Conservation (phyloP, 139 green algal genomes). For the Raphidocelis subcapitata region DNA sequence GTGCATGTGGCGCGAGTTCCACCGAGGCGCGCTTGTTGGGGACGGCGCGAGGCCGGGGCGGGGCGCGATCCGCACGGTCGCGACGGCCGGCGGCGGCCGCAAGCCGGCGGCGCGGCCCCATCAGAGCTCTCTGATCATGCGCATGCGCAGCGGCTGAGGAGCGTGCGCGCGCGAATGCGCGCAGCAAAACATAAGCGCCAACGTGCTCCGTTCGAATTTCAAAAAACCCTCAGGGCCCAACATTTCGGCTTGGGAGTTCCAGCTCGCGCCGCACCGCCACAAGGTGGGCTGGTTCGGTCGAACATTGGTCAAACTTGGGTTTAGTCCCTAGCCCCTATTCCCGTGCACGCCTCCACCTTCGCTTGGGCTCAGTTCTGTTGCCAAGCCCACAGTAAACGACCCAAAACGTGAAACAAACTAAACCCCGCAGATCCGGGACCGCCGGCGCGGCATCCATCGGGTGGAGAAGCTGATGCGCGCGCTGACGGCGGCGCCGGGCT, state of each 20-base stretch:
- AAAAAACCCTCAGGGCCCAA: not conserved
- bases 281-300: constrained; percentile 1
- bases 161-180: not conserved
- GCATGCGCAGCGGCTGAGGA: not conserved
- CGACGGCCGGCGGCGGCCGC: too few species aligned
- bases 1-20: constrained; percentile 26
- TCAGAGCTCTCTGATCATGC: not conserved
- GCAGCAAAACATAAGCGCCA: not conserved
- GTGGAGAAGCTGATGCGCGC: constrained; percentile 10
- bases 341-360: too few species aligned
- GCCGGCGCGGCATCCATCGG: not conserved
- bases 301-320: too few species aligned
- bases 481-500: constrained; percentile 7
- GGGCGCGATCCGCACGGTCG: too few species aligned
- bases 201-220: too few species aligned
- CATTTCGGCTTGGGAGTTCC: constrained; percentile 28
- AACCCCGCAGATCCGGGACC: constrained; percentile 3
- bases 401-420: too few species aligned
- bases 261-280: constrained; percentile 16
- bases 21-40: too few species aligned
- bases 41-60: too few species aligned
- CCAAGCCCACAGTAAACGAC: too few species aligned
- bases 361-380: too few species aligned
- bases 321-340: too few species aligned
- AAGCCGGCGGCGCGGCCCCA: too few species aligned